Evolutionary conservation across 2,329 filamentous ascomycete species (phyloP), one percentile per base, ranked within the genome.

Genomic region (Pseudogymnoascus sp.): DNA sequence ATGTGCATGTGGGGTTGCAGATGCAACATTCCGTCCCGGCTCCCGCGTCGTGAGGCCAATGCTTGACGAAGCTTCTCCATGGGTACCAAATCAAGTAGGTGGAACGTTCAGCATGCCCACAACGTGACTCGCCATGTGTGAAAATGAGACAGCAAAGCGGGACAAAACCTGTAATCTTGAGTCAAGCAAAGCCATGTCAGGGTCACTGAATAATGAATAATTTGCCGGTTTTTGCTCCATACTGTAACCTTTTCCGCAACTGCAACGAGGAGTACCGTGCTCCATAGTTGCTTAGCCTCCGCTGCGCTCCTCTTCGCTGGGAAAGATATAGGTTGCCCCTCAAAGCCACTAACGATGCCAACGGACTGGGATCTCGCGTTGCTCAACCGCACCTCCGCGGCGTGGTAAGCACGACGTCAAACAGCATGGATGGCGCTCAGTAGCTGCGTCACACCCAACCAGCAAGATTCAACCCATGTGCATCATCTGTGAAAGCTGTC

Each of bases 1-100:
- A 57, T 57, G 51, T 57, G 51, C 51, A 57, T 57, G 51, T 57
- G 51, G 47, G 29, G 51, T 57, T 57, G 51, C 51, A 57, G 51
- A 34, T 57, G 51, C 51, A 57, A 29, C 51, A 57, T 57, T 57
- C 51, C 51, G 51, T 57, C 51, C 47, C 47, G 47, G 47, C 47
- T 57, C 47, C 47, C 51, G 51, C 51, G 29, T 57, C 5, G 51
- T 34, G 51, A 57, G 51, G 51, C 51, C 51, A 57, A 34, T 57
- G 51, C 51, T 57, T 57, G 47, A 57, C 8, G 47, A 57, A 57
- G 47, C 47, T 57, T 57, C 51, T 57, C 51, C 51, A 34, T 12
- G 51, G 51, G 51, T 57, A 4, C 29, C 29, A 34, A 57, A 57
- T 57, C 29, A 18, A 34, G 51, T 34, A 57, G 51, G 29, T 34